Percentiles rank a stretch among this genome's conserved stretches.
These are phyloP conservation scores for Binderoboletus segoi DNA, from an alignment of 1,284 basidiomycete species.

Conservation along the genomic window DNA sequence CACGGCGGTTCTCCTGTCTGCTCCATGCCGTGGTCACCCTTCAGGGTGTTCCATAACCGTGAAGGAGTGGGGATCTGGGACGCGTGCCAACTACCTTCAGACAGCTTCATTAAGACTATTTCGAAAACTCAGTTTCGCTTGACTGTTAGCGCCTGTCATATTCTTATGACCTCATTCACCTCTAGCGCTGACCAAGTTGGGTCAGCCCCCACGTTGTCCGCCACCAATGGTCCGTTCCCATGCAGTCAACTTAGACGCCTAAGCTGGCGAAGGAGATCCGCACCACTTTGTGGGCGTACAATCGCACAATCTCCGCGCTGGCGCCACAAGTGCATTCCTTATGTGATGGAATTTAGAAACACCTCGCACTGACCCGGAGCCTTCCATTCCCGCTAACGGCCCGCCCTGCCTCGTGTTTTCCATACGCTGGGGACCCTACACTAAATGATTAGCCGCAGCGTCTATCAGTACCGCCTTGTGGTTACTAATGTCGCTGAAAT, in stretches of 20 bases:
- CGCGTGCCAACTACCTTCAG: not conserved
- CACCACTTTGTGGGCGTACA: too few species aligned
- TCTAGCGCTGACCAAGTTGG: constrained; percentile 9
- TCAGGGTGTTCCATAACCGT: not conserved
- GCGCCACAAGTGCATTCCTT: not conserved
- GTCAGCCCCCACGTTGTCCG: not conserved
- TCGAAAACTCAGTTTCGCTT: not conserved
- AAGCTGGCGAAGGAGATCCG: too few species aligned
- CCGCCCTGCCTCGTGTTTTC: constrained; percentile 12
- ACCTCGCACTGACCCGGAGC: not conserved
- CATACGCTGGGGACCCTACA: not conserved
- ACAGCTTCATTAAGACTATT: constrained; percentile 1
- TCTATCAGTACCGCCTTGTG: not conserved
- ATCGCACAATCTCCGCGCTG: constrained; percentile 7
- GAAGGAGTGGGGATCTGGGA: not conserved
- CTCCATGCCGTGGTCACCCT: constrained; percentile 16
- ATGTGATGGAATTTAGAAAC: not conserved
- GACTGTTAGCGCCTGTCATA: not conserved
- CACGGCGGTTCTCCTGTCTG: not conserved
- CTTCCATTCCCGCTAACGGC: constrained; percentile 21
- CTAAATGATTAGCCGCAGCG: not conserved
- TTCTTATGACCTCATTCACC: not conserved
- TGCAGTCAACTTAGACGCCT: too few species aligned
- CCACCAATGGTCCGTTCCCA: not conserved
- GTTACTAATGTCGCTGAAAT: not conserved